Evolutionary conservation across 495 filamentous ascomycete genomes (phyloP), one percentile per base, ranked within the genome.

Genomic region (Trichocladium uniseriatum): DNA sequence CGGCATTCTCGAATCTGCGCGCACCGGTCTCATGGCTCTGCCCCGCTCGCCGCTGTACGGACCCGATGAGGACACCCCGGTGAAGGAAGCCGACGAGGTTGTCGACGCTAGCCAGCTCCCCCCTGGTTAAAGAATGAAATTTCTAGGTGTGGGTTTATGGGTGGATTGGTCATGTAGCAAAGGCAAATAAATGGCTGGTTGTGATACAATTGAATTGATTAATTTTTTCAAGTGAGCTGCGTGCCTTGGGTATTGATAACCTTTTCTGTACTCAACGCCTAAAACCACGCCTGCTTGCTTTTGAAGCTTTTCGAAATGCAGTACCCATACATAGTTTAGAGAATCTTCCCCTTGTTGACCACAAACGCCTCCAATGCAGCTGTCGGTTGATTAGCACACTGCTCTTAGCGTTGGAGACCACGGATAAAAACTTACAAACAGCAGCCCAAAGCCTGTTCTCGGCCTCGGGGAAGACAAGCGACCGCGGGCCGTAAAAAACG

Each of bases 1-100:
- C 66, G 92, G 92, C 59, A 89, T 98, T 54, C 78, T 98, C 15
- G 92, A 98, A 70, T 95, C 88, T 36, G 87, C 91, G 31, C 77
- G 92, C 42, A 96, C 92, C 15, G 84, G 92, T 65, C 79, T 98
- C 28, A 98, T 95, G 92, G 92, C 92, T 16, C 77, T 98, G 48
- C 91, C 92, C 34, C 84, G 92, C 32, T 94, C 92, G 22, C 92
- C 92, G 42, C 79, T 98, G 19, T 79, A 85, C 49, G 81, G 78
- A 42, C 78, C 78, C 11, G 77, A 73, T 6, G 84, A 94, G 56
- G 84, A 89, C 40, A 53, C 77, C 8, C 80, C 88, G 47, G 77
- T 85, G 56, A 94, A 95, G 58, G 91, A 94, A 31, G 87, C 86
- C 24, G 86, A 94, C 51, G 83, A 87, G 45, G 79, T 96, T 57